Base-by-base conservation (phyloP, 495 filamentous ascomycete species). In the Amorphotheca resinae region DNA sequence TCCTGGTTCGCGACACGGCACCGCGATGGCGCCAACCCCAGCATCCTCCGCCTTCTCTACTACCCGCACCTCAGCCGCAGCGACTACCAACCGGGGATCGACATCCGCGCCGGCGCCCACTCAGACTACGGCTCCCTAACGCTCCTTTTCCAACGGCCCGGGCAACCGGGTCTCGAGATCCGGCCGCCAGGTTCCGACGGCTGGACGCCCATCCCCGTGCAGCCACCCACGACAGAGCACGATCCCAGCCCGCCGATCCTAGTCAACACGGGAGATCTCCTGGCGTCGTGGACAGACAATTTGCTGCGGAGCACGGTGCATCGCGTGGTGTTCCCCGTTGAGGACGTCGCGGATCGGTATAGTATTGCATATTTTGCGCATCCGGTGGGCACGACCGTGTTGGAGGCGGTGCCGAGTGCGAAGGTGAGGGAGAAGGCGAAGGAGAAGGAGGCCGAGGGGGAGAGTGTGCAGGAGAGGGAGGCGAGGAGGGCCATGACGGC, bases 361-460 rank as follows among this genome's bases (percentile, higher is more conserved):
- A 86, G 79, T 38, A 79, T 96, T 46, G 91, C 77, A 9, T 96
- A 83, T 54, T 95, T 95, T 56, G 93, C 86, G 50, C 89, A 96
- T 62, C 91, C 89, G 9, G 62, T 79, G 15, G 73, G 87, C 51
- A 59, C 67, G 1, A 83, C 77, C n/a, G 63, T 73, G 53, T 60
- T 96, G 45, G 75, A 71, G 25, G 51, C 77, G 4, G 80, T 96
- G 48, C 89, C 91, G 16, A 91, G 89, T 53, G 54, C 62, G 41
- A 41, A 70, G 16, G 72, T 86, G 2, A 50, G 40, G 22, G 28
- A 16, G 9, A 11, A 37, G 20, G 44, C 9, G 34, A 2, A 44
- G 38, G 57, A 51, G 38, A 52, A 45, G 33, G 42, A 49, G 25
- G 32, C 59, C 58, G 64, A 62, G 32, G 50, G 54, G 56, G 49